Conservation (phyloP, 768 basidiomycete species). For the Termitomyces sp. region DNA sequence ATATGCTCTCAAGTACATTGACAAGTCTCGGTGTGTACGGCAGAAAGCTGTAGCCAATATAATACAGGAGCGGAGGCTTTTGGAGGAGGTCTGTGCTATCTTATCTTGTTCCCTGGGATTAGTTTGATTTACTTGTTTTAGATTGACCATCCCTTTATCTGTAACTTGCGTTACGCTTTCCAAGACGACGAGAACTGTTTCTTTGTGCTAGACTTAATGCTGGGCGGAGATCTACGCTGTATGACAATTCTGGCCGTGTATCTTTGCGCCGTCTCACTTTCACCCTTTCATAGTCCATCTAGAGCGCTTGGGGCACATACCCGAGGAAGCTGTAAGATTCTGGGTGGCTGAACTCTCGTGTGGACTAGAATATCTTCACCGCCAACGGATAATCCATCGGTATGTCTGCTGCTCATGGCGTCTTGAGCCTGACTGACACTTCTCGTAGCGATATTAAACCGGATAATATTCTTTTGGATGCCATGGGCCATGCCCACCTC, state of each 20-base stretch:
- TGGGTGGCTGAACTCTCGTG: slow-evolving; percentile 87
- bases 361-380: slow-evolving; percentile 86
- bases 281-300: slow-evolving; percentile 63
- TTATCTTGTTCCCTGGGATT: slow-evolving; percentile 1
- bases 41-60: slow-evolving; percentile 91
- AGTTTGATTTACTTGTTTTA: slow-evolving; percentile 22
- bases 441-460: slow-evolving; percentile 85
- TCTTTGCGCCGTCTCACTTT: background rate
- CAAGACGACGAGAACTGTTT: slow-evolving; percentile 98
- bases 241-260: slow-evolving; percentile 27
- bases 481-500: slow-evolving; percentile 91
- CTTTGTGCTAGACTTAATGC: slow-evolving; percentile 95
- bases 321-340: slow-evolving; percentile 75
- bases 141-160: slow-evolving; percentile 88
- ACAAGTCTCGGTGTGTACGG: slow-evolving; percentile 87
- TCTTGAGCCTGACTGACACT: slow-evolving; percentile 6
- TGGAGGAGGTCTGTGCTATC: slow-evolving; percentile 72
- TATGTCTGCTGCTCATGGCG: slow-evolving; percentile 31
- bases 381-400: slow-evolving; percentile 93
- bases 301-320: slow-evolving; percentile 63
- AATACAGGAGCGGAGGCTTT: slow-evolving; percentile 87
- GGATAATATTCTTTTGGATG: slow-evolving; percentile 93
- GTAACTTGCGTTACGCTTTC: slow-evolving; percentile 92
- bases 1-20: slow-evolving; percentile 97
- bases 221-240: slow-evolving; percentile 93